phyloP scores from a whole-genome alignment of 2,329 filamentous ascomycete species.

The Paracamarosporium sp. region DNA sequence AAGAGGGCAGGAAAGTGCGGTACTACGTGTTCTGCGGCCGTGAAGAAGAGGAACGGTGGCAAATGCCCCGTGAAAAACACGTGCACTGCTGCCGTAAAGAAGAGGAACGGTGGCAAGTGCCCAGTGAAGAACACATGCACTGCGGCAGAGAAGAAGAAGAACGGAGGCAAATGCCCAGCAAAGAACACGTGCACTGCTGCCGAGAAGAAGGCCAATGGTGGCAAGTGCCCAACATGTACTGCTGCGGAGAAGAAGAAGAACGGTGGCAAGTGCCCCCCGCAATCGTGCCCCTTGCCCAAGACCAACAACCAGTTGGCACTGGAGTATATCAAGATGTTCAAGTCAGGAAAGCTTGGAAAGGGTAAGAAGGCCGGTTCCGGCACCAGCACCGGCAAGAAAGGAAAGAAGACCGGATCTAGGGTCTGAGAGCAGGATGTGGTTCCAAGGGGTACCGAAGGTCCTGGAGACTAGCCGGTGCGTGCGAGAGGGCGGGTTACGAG shows the following conservation, averaged over 20 bases:
- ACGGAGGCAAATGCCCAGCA: neutral
- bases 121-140: neutral
- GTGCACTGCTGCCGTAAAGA: neutral
- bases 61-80: neutral
- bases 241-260: constrained; percentile 9
- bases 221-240: constrained; percentile 4
- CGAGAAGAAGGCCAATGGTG: constrained; percentile 4
- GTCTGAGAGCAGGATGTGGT: constrained; percentile 1
- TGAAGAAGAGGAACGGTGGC: neutral
- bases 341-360: constrained; percentile 8
- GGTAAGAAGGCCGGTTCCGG: constrained; percentile 4
- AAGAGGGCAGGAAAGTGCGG: constrained; percentile 7
- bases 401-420: constrained; percentile 1
- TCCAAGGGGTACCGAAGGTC: neutral
- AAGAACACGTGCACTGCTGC: constrained; percentile 2
- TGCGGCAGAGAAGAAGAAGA: neutral
- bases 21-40: neutral
- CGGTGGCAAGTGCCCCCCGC: constrained; percentile 8
- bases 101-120: constrained; percentile 1
- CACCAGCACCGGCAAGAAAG: constrained; percentile 1
- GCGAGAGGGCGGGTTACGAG: neutral
- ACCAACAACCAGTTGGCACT: constrained; percentile 3
- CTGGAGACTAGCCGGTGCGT: neutral
- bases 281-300: neutral
- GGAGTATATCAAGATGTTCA: constrained; percentile 6